Evolutionary conservation across 2,329 filamentous ascomycete species (phyloP), one percentile per base, ranked within the genome.

Genomic region (Blastomyces emzantsi): DNA sequence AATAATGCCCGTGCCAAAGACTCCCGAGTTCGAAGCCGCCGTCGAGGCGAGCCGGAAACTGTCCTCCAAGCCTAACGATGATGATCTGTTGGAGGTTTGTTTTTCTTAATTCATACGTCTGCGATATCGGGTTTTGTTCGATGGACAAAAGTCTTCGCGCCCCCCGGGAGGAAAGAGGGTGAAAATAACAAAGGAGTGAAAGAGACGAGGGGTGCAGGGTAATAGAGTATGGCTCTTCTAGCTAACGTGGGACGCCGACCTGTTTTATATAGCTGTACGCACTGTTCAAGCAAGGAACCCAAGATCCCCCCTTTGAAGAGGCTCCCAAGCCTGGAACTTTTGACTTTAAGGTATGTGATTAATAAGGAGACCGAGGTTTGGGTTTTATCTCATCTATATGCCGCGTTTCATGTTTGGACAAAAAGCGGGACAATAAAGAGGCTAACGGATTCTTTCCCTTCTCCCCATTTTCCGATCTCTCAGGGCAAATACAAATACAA

Each of bases 401-500:
- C 33, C 3, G 4, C 39, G 5, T 8, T 9, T 15, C 3, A 3
- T 9, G 22, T 7, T 52, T 7, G 30, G 33, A 28, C 22, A 4
- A 25, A 13, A 17, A 33, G 19, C 61, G 67, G 61, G 57, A 62
- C n/a, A 64, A 64, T 66, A 15, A 67, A 19, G 62, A 62, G n/a
- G 62, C 67, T n/a, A 67, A 51, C 57, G 64, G 62, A 60, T 69
- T 57, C 65, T 68, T 69, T 67, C 71, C 30, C 45, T 39, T 52
- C n/a, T 59, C 56, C 39, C 28, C 33, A 67, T 22, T 28, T 28
- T 67, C 19, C n/a, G 13, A 13, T 8, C 6, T 4, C 25, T 66
- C 61, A 91, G 89, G 86, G 81, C 78, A 95, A 94, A 80, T 85
- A 85, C 71, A 96, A 95, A 83, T 85, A 87, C 79, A 83, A 81